Percentiles rank a stretch among this genome's conserved stretches.
Evolutionary conservation across 2,329 filamentous ascomycete genomes (phyloP).

Genomic region (Nannizzia gypsea): DNA sequence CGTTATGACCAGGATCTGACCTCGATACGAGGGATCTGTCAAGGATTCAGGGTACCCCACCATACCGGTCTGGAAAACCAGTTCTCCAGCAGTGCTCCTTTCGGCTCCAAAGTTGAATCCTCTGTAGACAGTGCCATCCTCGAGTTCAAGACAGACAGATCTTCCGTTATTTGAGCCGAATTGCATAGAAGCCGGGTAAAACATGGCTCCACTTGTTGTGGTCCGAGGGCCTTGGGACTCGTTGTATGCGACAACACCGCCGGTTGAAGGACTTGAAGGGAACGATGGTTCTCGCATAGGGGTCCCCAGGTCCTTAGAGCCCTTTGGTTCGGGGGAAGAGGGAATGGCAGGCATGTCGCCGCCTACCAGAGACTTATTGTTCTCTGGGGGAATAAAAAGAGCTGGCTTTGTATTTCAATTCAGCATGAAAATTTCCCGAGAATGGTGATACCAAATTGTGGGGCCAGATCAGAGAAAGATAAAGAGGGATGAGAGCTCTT

Average conservation of each 20-base stretch:
- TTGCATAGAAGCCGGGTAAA: conserved; percentile 51
- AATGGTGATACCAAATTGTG: neutral
- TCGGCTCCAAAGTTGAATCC: conserved; percentile 93
- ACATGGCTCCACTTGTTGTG: conserved; percentile 26
- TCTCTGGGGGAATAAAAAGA: conserved; percentile 13
- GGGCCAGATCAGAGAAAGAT: neutral
- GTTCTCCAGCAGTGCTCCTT: conserved; percentile 88
- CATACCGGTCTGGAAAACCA: conserved; percentile 99
- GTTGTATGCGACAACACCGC: conserved; percentile 30
- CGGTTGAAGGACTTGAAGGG: conserved; percentile 30
- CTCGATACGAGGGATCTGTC: conserved; percentile 76
- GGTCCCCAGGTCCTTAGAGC: conserved; percentile 5
- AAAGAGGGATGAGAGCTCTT: neutral
- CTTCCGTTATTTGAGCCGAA: conserved; percentile 43
- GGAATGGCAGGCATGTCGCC: conserved; percentile 24
- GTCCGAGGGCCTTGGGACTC: conserved; percentile 23
- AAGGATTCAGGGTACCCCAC: conserved; percentile 95
- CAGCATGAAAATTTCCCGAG: conserved; percentile 23
- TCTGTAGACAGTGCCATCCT: conserved; percentile 83
- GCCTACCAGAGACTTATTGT: conserved; percentile 5
- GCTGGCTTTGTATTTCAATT: conserved; percentile 23
- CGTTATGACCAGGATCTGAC: conserved; percentile 92
- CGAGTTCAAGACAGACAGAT: conserved; percentile 76
- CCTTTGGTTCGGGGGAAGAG: conserved; percentile 12
- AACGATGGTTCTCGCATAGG: conserved; percentile 16